Base-by-base conservation (phyloP, 2,329 filamentous ascomycete species). In the Aspergillus glaucus region DNA sequence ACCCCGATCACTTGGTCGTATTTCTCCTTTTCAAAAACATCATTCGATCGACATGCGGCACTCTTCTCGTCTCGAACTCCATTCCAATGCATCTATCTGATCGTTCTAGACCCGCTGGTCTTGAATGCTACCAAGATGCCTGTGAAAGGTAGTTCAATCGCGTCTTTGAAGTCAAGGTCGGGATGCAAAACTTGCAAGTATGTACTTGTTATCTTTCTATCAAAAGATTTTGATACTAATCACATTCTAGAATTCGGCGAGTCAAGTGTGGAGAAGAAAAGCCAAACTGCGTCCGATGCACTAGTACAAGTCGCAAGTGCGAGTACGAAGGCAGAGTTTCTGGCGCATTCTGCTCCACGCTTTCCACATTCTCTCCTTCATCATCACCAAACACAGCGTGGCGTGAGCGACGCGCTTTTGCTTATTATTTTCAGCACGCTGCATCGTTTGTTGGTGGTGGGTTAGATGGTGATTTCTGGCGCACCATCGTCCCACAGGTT, bases 221-320 rank as follows among this genome's bases (percentile, higher is more conserved):
- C 8, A 9, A 26, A 26, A 10, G 24, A 26, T 7, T 26, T 9
- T 9, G 2, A 9, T 26, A 26, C 24, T 9, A 26, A 26, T 3
- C n/a, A 5, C 10, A 6, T 10, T 24, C n/a, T 28, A 66, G 62
- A 51, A 61, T 58, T n/a, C 58, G 65, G 36, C 55, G 55, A 46
- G 55, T 67, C 42, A 68, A 68, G 44, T 69, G 66, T 40, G 66
- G 65, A 30, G 62, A 69, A 47, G 58, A 63, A 47, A 66, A 62
- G 43, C 66, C 64, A 5, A 49, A 46, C 14, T 69, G 66, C 49
- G 17, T 59, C 1, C 59, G 61, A 42, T 69, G 66, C 47, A 57
- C 55, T 9, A 62, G 57, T 24, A 63, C 61, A 17, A 60, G 61
- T 40, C 62, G 60, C 43, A 62, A 59, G 28, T 69, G 66, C 48